Percentiles rank a stretch among this genome's conserved stretches.
These are phyloP conservation scores for Scytalidium lignicola DNA, from an alignment of 2,329 filamentous ascomycete genomes.

Conservation along the genomic window DNA sequence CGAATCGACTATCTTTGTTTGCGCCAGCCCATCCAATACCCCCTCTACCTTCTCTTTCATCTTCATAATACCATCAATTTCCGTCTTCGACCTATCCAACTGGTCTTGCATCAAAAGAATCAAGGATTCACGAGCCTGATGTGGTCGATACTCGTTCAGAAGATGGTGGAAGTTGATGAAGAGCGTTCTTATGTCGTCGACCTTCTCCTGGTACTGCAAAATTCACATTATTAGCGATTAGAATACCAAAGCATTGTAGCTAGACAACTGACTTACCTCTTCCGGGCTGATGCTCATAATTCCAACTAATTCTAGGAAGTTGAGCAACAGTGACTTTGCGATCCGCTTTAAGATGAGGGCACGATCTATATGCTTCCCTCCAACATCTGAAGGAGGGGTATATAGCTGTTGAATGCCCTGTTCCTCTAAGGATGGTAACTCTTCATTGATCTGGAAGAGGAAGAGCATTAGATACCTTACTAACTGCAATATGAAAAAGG, in stretches of 20 bases:
- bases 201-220: slow-evolving; percentile 59
- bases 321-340: slow-evolving; percentile 78
- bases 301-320: slow-evolving; percentile 81
- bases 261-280: no score
- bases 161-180: slow-evolving; percentile 90
- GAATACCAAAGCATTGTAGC: slow-evolving; percentile 1
- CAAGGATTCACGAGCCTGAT: slow-evolving; percentile 84
- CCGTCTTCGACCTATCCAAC: slow-evolving; percentile 63
- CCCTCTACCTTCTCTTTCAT: slow-evolving; percentile 68
- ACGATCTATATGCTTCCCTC: slow-evolving; percentile 53
- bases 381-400: slow-evolving; percentile 31
- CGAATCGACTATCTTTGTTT: slow-evolving; percentile 29
- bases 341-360: slow-evolving; percentile 69
- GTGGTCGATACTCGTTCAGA: slow-evolving; percentile 89
- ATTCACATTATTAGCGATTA: slow-evolving; percentile 19
- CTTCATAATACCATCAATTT: slow-evolving; percentile 64
- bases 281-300: slow-evolving; percentile 62
- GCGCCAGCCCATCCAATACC: slow-evolving; percentile 64
- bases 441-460: slow-evolving; percentile 47
- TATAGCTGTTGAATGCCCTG: slow-evolving; percentile 69
- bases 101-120: slow-evolving; percentile 86
- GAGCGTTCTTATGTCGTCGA: slow-evolving; percentile 72
- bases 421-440: slow-evolving; percentile 62
- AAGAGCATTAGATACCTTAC: slow-evolving; percentile 11
- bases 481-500: neutral